A percentile compares a stretch with the other conserved stretches of the same genome.
phyloP scores from a whole-genome alignment of 116 monocot species.

The Zostera marina region DNA sequence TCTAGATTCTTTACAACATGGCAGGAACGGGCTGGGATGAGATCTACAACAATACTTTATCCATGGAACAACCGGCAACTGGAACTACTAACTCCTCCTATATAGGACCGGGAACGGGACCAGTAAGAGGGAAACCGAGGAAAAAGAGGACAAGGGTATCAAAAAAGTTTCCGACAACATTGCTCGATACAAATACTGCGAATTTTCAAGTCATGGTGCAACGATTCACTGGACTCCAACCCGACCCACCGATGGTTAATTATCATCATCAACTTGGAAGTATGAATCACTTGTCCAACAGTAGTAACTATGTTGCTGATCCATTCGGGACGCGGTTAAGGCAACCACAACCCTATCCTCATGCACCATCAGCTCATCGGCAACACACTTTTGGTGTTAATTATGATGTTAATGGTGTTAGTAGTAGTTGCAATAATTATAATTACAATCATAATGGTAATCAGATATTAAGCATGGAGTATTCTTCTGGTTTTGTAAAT shows the following conservation, averaged over 20 bases:
- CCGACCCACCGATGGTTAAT: not conserved
- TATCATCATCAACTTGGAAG: not conserved
- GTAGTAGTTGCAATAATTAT: too few species aligned
- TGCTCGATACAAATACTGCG: slow-evolving; percentile 62
- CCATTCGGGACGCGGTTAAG: not conserved
- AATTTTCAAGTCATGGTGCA: slow-evolving; percentile 93
- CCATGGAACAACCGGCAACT: not conserved
- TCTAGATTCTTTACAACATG: too few species aligned
- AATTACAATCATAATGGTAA: too few species aligned
- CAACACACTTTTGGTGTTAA: not conserved
- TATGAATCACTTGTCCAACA: not conserved
- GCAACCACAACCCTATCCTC: not conserved
- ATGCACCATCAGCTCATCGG: not conserved
- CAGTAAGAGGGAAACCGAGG: slow-evolving; percentile 10
- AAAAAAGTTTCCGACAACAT: slow-evolving; percentile 45
- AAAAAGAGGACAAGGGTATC: slow-evolving; percentile 39
- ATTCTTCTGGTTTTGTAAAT: too few species aligned
- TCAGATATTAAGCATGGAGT: too few species aligned
- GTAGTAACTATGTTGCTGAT: not conserved
- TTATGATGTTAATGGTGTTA: too few species aligned
- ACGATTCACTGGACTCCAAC: slow-evolving; percentile 61
- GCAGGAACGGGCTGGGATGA: not conserved
- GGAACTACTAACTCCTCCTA: too few species aligned
- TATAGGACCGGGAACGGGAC: too few species aligned
- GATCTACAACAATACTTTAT: not conserved